Percentiles rank a stretch among this genome's conserved stretches.
These are phyloP conservation scores for Cytospora leucostoma DNA, from an alignment of 2,329 filamentous ascomycete species.

Conservation along the genomic window DNA sequence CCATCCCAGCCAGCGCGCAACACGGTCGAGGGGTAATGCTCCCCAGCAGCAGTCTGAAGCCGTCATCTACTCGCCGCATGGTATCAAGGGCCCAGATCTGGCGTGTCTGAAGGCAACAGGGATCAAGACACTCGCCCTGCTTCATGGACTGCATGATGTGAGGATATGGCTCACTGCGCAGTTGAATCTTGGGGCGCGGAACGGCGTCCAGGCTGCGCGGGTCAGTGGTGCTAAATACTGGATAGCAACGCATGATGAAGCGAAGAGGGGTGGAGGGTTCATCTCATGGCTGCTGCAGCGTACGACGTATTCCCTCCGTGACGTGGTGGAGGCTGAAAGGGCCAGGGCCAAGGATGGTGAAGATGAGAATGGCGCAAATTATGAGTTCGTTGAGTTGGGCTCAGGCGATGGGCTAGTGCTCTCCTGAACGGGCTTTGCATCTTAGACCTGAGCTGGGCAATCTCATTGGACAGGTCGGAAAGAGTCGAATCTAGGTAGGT, in stretches of 20 bases:
- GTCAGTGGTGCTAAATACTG: slow-evolving; percentile 60
- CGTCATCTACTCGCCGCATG: slow-evolving; percentile 66
- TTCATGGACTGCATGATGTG: slow-evolving; percentile 67
- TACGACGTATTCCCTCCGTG: slow-evolving; percentile 46
- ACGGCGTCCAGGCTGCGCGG: slow-evolving; percentile 58
- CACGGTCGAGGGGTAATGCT: slow-evolving; percentile 27
- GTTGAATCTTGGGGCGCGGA: slow-evolving; percentile 64
- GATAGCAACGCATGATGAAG: slow-evolving; percentile 66
- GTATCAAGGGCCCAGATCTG: slow-evolving; percentile 53
- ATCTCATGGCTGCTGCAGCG: slow-evolving; percentile 53
- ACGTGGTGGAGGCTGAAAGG: slow-evolving; percentile 44
- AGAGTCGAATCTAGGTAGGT: neutral
- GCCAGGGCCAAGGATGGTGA: slow-evolving; percentile 32
- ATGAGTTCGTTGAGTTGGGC: slow-evolving; percentile 53
- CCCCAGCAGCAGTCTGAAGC: slow-evolving; percentile 46
- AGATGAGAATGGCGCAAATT: slow-evolving; percentile 39
- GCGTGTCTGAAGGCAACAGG: slow-evolving; percentile 44
- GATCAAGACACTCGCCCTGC: slow-evolving; percentile 56
- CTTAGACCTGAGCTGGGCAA: neutral
- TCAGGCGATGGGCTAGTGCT: slow-evolving; percentile 59
- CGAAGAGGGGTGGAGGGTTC: slow-evolving; percentile 59
- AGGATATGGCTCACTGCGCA: slow-evolving; percentile 52
- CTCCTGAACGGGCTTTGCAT: slow-evolving; percentile 36
- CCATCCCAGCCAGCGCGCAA: slow-evolving; percentile 20
- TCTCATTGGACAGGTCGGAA: neutral